phyloP scores from a whole-genome alignment of 768 basidiomycete species.

The Rhizopogon vulgaris region DNA sequence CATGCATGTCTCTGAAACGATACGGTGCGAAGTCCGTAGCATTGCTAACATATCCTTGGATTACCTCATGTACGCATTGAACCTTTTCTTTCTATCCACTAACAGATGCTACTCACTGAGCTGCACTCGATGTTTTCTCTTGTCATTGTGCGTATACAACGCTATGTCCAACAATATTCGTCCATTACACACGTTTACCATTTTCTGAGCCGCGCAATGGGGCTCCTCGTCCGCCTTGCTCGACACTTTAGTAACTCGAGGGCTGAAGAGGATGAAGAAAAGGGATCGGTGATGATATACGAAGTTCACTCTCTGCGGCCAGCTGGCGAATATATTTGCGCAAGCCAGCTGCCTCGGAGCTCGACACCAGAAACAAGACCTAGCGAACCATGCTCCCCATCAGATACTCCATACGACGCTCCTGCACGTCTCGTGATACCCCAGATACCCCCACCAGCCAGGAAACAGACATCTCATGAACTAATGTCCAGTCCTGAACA shows the following conservation, averaged over 20 bases:
- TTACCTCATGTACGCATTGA: neutral
- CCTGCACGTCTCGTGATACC: neutral
- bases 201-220: neutral
- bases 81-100: neutral
- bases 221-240: neutral
- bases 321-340: neutral
- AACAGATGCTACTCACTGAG: neutral
- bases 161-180: neutral
- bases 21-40: neutral
- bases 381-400: conserved; percentile 2
- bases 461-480: neutral
- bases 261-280: neutral
- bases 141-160: neutral
- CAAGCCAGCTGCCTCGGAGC: neutral
- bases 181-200: neutral
- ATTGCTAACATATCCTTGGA: neutral
- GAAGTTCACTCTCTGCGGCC: neutral
- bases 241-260: neutral
- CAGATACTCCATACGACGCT: conserved; percentile 1
- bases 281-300: neutral
- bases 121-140: neutral
- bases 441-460: neutral
- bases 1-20: neutral
- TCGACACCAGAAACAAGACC: neutral
- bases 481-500: neutral